phyloP scores from a whole-genome alignment of 208 protist species.

The Vickermania spadyakhi region DNA sequence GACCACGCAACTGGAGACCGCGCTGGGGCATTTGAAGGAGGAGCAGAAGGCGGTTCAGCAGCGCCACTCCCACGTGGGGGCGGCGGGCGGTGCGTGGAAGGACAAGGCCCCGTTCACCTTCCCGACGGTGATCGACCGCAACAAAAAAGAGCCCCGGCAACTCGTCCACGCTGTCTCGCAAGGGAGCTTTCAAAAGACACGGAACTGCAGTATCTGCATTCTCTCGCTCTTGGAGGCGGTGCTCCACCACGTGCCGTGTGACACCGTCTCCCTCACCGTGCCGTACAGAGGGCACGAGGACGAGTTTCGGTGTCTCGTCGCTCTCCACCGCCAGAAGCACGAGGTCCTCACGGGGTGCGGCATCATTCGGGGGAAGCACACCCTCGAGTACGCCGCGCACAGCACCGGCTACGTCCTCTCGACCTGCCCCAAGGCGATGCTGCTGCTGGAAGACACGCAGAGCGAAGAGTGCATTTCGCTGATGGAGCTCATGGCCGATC shows the following conservation, averaged over 20 bases:
- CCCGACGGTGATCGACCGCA: constrained; percentile 2
- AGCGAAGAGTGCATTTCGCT: constrained; percentile 2
- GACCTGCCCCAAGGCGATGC: constrained; percentile 8
- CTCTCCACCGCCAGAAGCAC: constrained; percentile 1
- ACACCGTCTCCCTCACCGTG: constrained; percentile 9
- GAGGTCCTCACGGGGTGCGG: constrained; percentile 8
- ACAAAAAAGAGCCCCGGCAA: background rate
- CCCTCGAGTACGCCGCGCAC: constrained; percentile 14
- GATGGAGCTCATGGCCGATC: constrained; percentile 7
- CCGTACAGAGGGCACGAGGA: constrained; percentile 14
- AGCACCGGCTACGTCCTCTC: constrained; percentile 12
- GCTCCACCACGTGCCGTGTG: background rate
- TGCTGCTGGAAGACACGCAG: constrained; percentile 1
- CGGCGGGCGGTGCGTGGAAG: background rate
- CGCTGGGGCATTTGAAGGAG: background rate
- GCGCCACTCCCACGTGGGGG: background rate
- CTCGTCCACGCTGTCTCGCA: background rate
- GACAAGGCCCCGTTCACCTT: constrained; percentile 1
- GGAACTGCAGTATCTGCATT: constrained; percentile 1
- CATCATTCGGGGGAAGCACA: constrained; percentile 11
- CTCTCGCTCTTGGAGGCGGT: constrained; percentile 1
- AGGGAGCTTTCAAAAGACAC: background rate
- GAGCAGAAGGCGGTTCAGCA: background rate
- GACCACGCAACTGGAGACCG: background rate
- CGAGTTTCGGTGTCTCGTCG: constrained; percentile 16